Conservation (phyloP, 345 rosid species). For the Rhizophora mangle region DNA sequence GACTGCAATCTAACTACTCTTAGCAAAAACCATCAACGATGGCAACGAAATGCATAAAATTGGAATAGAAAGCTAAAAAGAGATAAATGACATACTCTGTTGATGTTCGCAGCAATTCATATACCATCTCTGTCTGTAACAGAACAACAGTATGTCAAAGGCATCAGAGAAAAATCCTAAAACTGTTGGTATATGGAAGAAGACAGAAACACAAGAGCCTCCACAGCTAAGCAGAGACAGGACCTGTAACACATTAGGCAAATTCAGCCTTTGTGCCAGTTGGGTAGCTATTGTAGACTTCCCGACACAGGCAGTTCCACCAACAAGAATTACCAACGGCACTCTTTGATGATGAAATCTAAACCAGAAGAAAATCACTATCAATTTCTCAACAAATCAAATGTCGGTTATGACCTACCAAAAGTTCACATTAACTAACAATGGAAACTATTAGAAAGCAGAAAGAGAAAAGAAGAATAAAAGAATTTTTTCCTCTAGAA, state of each 20-base stretch:
- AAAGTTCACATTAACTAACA: background rate
- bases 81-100: constrained; percentile 59
- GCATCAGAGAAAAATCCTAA: constrained; percentile 4
- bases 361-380: constrained; percentile 11
- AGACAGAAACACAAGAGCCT: background rate
- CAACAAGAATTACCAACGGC: constrained; percentile 95
- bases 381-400: background rate
- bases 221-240: constrained; percentile 5
- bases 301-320: constrained; percentile 98
- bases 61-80: background rate
- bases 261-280: constrained; percentile 94
- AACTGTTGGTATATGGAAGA: background rate
- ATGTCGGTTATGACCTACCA: too few relatives aligned
- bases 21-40: constrained; percentile 1
- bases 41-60: background rate
- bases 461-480: background rate
- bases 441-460: background rate
- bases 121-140: constrained; percentile 85
- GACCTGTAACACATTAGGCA: constrained; percentile 97
- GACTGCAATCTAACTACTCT: constrained; percentile 6
- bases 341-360: constrained; percentile 99
- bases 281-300: constrained; percentile 98
- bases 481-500: background rate
- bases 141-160: constrained; percentile 14
- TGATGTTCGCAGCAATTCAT: constrained; percentile 80